Conservation (phyloP, 2,329 filamentous ascomycete genomes). For the Fonsecaea monophora region DNA sequence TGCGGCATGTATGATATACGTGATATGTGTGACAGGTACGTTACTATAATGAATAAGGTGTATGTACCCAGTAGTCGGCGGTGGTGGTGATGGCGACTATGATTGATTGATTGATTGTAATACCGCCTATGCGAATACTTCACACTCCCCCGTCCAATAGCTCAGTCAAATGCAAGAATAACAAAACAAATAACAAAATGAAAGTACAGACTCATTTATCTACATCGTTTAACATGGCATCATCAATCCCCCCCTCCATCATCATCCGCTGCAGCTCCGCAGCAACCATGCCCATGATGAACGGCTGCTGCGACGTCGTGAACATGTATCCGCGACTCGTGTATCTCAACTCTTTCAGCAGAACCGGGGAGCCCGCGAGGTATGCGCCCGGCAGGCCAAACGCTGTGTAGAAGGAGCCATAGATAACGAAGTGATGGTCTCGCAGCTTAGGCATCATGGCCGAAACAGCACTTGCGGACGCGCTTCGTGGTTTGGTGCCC, state of each 20-base stretch:
- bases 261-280: constrained; percentile 18
- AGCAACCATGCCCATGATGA: constrained; percentile 25
- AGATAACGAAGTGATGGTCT: constrained; percentile 15
- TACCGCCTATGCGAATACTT: too few relatives aligned
- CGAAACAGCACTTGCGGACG: neutral
- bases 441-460: neutral
- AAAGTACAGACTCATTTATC: too few relatives aligned
- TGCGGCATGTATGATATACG: too few relatives aligned
- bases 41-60: too few relatives aligned
- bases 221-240: too few relatives aligned
- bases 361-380: constrained; percentile 12
- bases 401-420: constrained; percentile 21
- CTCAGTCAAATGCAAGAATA: too few relatives aligned
- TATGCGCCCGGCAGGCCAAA: constrained; percentile 25
- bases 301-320: constrained; percentile 19
- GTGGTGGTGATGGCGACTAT: too few relatives aligned
- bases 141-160: too few relatives aligned
- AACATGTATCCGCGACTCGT: constrained; percentile 29
- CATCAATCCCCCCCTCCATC: neutral
- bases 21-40: too few relatives aligned
- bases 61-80: too few relatives aligned
- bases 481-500: neutral
- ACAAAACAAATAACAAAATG: too few relatives aligned
- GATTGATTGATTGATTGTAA: too few relatives aligned
- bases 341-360: constrained; percentile 24